Conservation (phyloP, 352 stramenopile genomes). For the Phytophthora pseudosyringae region DNA sequence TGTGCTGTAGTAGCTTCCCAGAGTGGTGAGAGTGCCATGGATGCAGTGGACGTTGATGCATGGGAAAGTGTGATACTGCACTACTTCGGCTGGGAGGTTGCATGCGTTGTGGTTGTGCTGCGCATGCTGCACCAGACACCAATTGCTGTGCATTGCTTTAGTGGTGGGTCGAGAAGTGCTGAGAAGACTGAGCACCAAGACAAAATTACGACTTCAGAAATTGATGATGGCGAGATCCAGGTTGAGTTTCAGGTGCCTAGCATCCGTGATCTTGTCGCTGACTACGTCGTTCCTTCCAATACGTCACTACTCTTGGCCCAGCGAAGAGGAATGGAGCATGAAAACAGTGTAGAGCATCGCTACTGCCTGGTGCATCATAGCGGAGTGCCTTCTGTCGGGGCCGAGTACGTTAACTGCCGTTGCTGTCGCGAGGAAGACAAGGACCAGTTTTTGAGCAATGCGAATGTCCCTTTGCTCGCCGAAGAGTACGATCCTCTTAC, state of each 20-base stretch:
- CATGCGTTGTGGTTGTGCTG: slow-evolving; percentile 19
- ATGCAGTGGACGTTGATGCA: slow-evolving; percentile 6
- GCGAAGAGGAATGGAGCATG: slow-evolving; percentile 10
- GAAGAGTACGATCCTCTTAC: slow-evolving; percentile 13
- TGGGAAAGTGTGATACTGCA: slow-evolving; percentile 22
- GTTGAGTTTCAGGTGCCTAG: slow-evolving; percentile 30
- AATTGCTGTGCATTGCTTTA: slow-evolving; percentile 24
- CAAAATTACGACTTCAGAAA: not conserved
- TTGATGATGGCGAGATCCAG: slow-evolving; percentile 24
- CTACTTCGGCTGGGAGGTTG: slow-evolving; percentile 31
- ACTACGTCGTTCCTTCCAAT: slow-evolving; percentile 34
- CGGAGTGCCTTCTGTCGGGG: not conserved
- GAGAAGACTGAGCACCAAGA: not conserved
- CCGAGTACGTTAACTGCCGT: slow-evolving; percentile 28
- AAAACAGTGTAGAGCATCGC: slow-evolving; percentile 5
- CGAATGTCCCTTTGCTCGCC: slow-evolving; percentile 26
- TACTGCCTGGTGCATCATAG: slow-evolving; percentile 22
- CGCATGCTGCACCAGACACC: slow-evolving; percentile 31
- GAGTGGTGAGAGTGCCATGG: not conserved
- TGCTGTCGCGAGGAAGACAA: slow-evolving; percentile 10
- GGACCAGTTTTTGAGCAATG: slow-evolving; percentile 17
- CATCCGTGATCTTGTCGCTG: slow-evolving; percentile 14
- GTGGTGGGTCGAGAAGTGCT: not conserved
- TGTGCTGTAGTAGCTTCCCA: slow-evolving; percentile 12
- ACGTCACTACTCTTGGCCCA: slow-evolving; percentile 5